Base-by-base conservation (phyloP, 2,329 filamentous ascomycete genomes). In the Xylaria sp. region DNA sequence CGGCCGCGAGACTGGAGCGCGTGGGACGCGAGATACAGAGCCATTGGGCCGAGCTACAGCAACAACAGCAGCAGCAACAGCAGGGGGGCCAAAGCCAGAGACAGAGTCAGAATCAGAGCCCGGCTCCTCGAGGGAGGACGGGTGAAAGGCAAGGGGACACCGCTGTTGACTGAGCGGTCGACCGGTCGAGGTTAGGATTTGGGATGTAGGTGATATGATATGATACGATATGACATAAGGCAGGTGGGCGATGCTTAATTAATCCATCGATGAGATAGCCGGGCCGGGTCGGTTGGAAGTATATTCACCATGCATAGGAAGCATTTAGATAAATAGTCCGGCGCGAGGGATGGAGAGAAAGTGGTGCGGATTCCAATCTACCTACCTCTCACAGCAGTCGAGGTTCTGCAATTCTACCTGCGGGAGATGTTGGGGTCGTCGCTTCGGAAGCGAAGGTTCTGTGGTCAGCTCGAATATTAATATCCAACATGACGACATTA, bases 21-120 rank as follows among this genome's bases (percentile, higher is more conserved):
- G 79, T 89, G 3, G 88, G 85, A 1, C 79, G 83, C 66, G 83
- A 84, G 55, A 84, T 90, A 56, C 88, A 90, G 75, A 78, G 79
- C 30, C 83, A 85, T 67, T 89, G 86, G 85, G 75, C 77, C 1
- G 79, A 79, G 25, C 79, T 81, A 12, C 50, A 53, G 28, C 30
- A 50, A 12, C n/a, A n/a, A n/a, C n/a, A n/a, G n/a, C n/a, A n/a
- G n/a, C n/a, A n/a, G n/a, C n/a, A n/a, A n/a, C n/a, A n/a, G n/a
- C n/a, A n/a, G n/a, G n/a, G n/a, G n/a, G n/a, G n/a, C n/a, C 70
- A 64, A 12, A 18, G 45, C 13, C 9, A 56, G 36, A 25, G n/a
- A 20, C 32, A 52, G 25, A 18, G 30, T 6, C 48, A 15, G 48
- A 28, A 6, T 4, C 52, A 39, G 52, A 28, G 34, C 52, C 23